These are phyloP conservation scores for Mallotus repandus DNA, from an alignment of 441 rosid genomes.

Conservation along the genomic window DNA sequence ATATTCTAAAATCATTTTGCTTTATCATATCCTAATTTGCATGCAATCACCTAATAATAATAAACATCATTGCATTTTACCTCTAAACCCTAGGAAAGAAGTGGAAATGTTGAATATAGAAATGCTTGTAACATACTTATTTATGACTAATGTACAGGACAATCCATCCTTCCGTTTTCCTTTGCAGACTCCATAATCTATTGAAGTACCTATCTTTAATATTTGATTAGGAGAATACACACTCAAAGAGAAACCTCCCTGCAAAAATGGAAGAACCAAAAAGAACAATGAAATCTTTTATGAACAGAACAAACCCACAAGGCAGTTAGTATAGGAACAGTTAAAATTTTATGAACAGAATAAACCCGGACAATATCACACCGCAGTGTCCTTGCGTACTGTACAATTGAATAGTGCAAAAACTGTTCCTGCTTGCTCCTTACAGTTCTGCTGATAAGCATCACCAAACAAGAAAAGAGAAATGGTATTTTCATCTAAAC, in stretches of 20 bases:
- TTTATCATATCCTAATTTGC: neutral
- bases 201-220: slow-evolving; percentile 73
- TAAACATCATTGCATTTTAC: no score
- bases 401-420: slow-evolving; percentile 73
- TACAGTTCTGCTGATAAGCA: slow-evolving; percentile 56
- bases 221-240: slow-evolving; percentile 63
- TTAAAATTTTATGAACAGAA: no score
- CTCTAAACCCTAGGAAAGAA: no score
- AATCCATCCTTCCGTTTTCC: slow-evolving; percentile 80
- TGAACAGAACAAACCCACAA: slow-evolving; percentile 4
- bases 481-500: slow-evolving; percentile 58
- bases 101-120: neutral
- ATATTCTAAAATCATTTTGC: no score
- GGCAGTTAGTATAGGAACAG: neutral
- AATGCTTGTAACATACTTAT: slow-evolving; percentile 55
- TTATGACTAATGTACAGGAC: slow-evolving; percentile 64
- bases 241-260: slow-evolving; percentile 89
- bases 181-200: slow-evolving; percentile 88
- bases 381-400: slow-evolving; percentile 64
- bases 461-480: slow-evolving; percentile 93
- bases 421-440: slow-evolving; percentile 70
- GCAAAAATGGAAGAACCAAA: slow-evolving; percentile 21
- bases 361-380: slow-evolving; percentile 5
- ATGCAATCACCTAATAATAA: no score
- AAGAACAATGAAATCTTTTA: neutral